Evolutionary conservation across 768 basidiomycete genomes (phyloP), one percentile per base, ranked within the genome.

Genomic region (Lactifluus piperatus): DNA sequence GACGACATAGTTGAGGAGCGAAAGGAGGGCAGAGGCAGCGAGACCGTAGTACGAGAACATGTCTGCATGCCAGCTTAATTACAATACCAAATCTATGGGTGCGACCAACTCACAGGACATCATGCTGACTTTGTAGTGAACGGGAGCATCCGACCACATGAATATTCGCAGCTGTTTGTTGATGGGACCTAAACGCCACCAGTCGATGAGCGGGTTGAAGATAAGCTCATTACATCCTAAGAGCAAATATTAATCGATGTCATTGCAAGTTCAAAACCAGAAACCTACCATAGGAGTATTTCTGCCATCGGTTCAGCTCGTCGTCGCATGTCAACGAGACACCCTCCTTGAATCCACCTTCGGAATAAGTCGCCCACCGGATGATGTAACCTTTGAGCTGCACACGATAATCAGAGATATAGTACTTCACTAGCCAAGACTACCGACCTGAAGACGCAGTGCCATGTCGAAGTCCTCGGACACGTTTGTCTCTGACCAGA

Each of bases 281-380:
- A 66, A 71, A 56, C 67, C 52, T 67, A 80, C 85, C 88, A 71
- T 88, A 89, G 0, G 86, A 76, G 61, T 90, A 91, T 68, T 94
- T 95, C 62, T 94, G 90, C 93, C 93, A 95, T 2, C 93, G 72
- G 66, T 94, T 94, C 9, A 95, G 74, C 70, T 95, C 93, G 66
- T 95, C 93, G 52, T 93, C 91, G 55, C 84, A 84, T 0, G 93
- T 94, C 16, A 95, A 75, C 0, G 87, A 89, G 20, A 95, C 92
- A 62, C 93, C 93, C 67, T 95, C 93, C 73, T 92, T 88, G 76
- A 94, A 94, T 2, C 82, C 87, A 49, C 90, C 84, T 22, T 87
- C 79, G 1, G 83, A 86, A 70, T 94, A 94, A 0, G 88, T 89
- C 29, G 91, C 86, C 91, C 88, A 86, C 46, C 87, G 84, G 63